Base-by-base conservation (phyloP, 495 filamentous ascomycete species). In the Amniculicola lignicola region DNA sequence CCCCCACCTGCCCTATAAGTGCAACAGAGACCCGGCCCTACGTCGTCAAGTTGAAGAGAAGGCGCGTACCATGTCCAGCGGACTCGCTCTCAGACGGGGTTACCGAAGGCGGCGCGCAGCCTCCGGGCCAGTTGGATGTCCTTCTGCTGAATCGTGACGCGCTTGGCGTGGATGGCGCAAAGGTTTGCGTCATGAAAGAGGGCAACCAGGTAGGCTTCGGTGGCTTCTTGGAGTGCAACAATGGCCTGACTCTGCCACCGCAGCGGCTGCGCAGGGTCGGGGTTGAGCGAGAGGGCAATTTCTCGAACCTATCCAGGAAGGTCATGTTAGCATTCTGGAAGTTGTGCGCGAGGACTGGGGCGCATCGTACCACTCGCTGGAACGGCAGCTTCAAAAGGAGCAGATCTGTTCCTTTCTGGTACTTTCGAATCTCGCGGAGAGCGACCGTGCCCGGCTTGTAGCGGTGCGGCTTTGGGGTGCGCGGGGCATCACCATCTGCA, bases 121-220 rank as follows among this genome's bases (percentile, higher is more conserved):
- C 65, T 52, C 31, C 65, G 29, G 5, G 65, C 65, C 5, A 68
- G 40, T 44, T 68, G 65, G 4, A 68, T 68, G 36, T 68, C 65
- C 49, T 68, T 68, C 37, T 95, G 90, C 90, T 95, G 95, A 61
- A 97, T 95, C 1, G 92, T 97, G 5, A 97, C 91, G 24, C 92
- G 78, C 75, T 95, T 96, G 36, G 92, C 92, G 68, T 97, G 92
- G 24, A 97, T 87, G 15, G 92, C 92, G 72, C 92, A 93, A 23
- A 97, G 79, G 72, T 96, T 96, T 18, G 90, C 87, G 68, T 97
- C 92, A 69, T 96, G 90, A 70, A 97, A 97, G 0, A 97, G 70
- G 72, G 95, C 89, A 14, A 96, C 87, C 15, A 97, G 77, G 70
- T 92, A 97, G 0, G 92, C 92, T 66, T 97, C 92, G 1, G 89